Conservation (phyloP, 169 alveolate species). For the Plasmodium coatneyi region DNA sequence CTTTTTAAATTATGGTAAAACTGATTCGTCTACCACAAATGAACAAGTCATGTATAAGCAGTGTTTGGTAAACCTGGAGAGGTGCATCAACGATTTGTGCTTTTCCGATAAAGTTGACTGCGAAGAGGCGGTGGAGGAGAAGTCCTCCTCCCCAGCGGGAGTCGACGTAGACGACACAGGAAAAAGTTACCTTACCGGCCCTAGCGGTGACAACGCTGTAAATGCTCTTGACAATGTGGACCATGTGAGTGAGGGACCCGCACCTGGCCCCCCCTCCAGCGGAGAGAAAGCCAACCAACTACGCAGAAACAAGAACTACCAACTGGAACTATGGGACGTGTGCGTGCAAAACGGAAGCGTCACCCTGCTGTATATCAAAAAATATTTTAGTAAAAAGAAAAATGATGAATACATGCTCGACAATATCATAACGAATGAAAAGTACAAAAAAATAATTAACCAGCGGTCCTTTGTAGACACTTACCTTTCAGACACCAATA, state of each 20-base stretch:
- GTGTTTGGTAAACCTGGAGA: slow-evolving; percentile 67
- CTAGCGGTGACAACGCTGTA: neutral
- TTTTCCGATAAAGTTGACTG: slow-evolving; percentile 9
- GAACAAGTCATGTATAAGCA: slow-evolving; percentile 67
- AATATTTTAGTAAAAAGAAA: slow-evolving; percentile 65
- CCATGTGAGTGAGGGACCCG: neutral
- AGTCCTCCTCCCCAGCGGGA: neutral
- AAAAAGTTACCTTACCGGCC: neutral
- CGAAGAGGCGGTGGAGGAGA: slow-evolving; percentile 2
- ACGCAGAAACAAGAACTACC: slow-evolving; percentile 44
- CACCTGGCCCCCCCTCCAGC: neutral
- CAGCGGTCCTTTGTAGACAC: slow-evolving; percentile 57
- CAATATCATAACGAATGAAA: slow-evolving; percentile 62
- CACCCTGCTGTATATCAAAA: slow-evolving; percentile 72
- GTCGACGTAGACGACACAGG: neutral
- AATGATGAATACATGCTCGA: slow-evolving; percentile 15
- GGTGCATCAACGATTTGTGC: slow-evolving; percentile 50
- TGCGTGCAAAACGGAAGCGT: slow-evolving; percentile 82
- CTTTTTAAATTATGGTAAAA: slow-evolving; percentile 57
- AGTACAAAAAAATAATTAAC: slow-evolving; percentile 51
- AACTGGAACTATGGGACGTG: slow-evolving; percentile 75
- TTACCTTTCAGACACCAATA: slow-evolving; percentile 67
- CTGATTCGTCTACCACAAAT: neutral
- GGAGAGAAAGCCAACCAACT: slow-evolving; percentile 20
- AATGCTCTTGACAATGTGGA: neutral